These are phyloP conservation scores for Backusella macrospora DNA, from an alignment of 192 early-diverging fungal genomes.

Conservation along the genomic window DNA sequence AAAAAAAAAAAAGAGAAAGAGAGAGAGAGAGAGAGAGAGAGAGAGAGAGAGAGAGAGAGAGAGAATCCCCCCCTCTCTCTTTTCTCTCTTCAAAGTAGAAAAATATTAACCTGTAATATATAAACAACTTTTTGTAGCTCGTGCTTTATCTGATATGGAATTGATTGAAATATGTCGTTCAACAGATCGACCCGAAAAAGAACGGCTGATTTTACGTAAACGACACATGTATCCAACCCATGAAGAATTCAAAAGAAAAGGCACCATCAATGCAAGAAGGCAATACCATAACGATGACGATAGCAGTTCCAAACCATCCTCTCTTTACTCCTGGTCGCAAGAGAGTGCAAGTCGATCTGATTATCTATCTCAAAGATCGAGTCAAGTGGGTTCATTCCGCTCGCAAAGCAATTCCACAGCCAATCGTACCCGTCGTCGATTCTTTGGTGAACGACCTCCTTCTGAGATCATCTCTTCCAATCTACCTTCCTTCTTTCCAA, in stretches of 20 bases:
- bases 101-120: background rate
- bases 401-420: background rate
- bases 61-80: background rate
- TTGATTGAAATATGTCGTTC: slow-evolving; percentile 75
- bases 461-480: slow-evolving; percentile 92
- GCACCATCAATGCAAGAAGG: slow-evolving; percentile 43
- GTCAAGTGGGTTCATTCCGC: background rate
- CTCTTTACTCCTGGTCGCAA: background rate
- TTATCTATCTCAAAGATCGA: background rate
- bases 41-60: slow-evolving; percentile 47
- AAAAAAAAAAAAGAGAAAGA: slow-evolving; percentile 64
- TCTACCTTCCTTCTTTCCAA: slow-evolving; percentile 91
- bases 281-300: slow-evolving; percentile 20
- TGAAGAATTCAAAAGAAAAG: slow-evolving; percentile 53
- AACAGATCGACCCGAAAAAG: slow-evolving; percentile 64
- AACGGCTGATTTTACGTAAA: slow-evolving; percentile 73
- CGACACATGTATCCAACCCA: slow-evolving; percentile 64
- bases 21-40: slow-evolving; percentile 7
- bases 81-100: background rate
- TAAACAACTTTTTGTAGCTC: slow-evolving; percentile 38
- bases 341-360: background rate
- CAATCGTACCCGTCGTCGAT: slow-evolving; percentile 53
- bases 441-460: slow-evolving; percentile 95
- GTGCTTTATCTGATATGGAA: slow-evolving; percentile 76
- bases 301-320: background rate